These are phyloP conservation scores for Talaromyces pinophilus DNA, from an alignment of 2,329 filamentous ascomycete genomes.

Conservation along the genomic window DNA sequence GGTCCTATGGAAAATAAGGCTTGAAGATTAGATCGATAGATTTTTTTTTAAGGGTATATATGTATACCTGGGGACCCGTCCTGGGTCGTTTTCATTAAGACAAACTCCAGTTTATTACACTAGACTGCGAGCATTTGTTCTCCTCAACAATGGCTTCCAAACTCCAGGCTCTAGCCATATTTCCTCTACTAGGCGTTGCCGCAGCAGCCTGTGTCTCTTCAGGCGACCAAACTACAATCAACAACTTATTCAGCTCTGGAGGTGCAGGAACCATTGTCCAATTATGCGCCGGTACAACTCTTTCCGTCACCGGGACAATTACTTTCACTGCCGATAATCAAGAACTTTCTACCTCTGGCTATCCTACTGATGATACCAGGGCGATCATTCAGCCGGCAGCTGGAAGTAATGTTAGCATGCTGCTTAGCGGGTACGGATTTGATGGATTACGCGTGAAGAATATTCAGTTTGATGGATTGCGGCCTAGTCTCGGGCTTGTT, in stretches of 20 bases:
- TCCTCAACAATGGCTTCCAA: not conserved
- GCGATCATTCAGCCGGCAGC: conserved; percentile 13
- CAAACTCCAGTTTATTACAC: not conserved
- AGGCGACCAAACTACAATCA: conserved; percentile 21
- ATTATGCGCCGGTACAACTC: conserved; percentile 37
- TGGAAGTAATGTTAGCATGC: conserved; percentile 12
- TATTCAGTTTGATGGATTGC: conserved; percentile 21
- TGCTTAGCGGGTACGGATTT: conserved; percentile 15
- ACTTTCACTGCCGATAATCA: conserved; percentile 43
- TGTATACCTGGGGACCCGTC: not conserved
- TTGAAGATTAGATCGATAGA: not conserved
- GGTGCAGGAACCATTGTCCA: conserved; percentile 20
- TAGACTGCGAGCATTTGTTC: not conserved
- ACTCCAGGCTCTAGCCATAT: not conserved
- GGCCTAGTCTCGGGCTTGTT: conserved; percentile 13
- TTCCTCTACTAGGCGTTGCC: conserved; percentile 8
- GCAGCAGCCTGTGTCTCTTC: conserved; percentile 17
- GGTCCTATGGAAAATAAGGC: not conserved
- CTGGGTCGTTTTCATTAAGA: not conserved
- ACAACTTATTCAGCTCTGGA: conserved; percentile 14
- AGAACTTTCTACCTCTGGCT: conserved; percentile 20
- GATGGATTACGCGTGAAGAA: conserved; percentile 14
- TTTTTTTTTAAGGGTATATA: not conserved
- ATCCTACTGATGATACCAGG: conserved; percentile 19
- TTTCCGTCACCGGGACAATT: conserved; percentile 57